Evolutionary conservation across 2,329 filamentous ascomycete species (phyloP).

Genomic region (Colletotrichum zoysiae): DNA sequence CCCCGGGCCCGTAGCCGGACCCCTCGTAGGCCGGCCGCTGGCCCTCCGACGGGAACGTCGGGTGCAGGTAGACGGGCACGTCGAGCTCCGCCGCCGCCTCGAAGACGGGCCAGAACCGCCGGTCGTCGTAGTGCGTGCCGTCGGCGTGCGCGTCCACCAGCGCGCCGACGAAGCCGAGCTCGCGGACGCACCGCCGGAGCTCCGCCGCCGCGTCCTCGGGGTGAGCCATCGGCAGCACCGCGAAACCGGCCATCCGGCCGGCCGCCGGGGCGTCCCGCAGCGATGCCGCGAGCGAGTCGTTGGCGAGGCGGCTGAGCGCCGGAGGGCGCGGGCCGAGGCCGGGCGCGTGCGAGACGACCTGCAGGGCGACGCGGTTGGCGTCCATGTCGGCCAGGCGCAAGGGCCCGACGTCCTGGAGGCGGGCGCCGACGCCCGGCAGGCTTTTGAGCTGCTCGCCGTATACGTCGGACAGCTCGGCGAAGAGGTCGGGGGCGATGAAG

Average conservation of each 20-base stretch:
- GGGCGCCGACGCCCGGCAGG: slow-evolving; percentile 42
- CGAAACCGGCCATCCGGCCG: slow-evolving; percentile 21
- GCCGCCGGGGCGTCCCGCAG: neutral
- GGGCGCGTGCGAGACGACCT: slow-evolving; percentile 40
- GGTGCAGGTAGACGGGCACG: slow-evolving; percentile 75
- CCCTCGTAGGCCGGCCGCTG: slow-evolving; percentile 47
- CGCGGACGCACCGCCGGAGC: slow-evolving; percentile 64
- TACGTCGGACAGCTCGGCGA: slow-evolving; percentile 30
- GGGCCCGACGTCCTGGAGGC: slow-evolving; percentile 44
- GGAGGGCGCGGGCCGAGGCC: slow-evolving; percentile 27
- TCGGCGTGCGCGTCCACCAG: slow-evolving; percentile 71
- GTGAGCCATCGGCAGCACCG: slow-evolving; percentile 60
- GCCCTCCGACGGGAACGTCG: slow-evolving; percentile 52
- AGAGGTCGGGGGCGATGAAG: slow-evolving; percentile 46
- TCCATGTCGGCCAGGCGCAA: slow-evolving; percentile 45
- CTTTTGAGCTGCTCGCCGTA: slow-evolving; percentile 45
- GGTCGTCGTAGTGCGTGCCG: slow-evolving; percentile 68
- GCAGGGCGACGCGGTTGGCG: slow-evolving; percentile 45
- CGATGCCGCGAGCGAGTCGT: slow-evolving; percentile 42
- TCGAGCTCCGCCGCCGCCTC: slow-evolving; percentile 67
- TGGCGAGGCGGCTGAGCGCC: slow-evolving; percentile 47
- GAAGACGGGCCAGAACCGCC: slow-evolving; percentile 75
- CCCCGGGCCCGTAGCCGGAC: slow-evolving; percentile 45
- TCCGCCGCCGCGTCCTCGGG: slow-evolving; percentile 63
- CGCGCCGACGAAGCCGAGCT: slow-evolving; percentile 71